Conservation (phyloP, 495 filamentous ascomycete species). For the Tuber borchii region DNA sequence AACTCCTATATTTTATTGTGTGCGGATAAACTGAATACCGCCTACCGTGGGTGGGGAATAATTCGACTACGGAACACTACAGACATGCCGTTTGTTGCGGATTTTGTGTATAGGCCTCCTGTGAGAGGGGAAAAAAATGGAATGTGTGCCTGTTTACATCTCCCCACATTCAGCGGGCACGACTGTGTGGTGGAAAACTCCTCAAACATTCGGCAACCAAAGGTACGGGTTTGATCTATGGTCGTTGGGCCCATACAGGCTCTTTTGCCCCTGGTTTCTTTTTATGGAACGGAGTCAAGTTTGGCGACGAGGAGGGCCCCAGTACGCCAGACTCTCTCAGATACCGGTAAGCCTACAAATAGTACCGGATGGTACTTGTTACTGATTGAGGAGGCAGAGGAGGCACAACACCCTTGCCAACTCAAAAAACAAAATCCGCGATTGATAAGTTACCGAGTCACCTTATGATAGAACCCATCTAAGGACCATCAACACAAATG, state of each 20-base stretch:
- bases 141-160: slow-evolving; percentile 10
- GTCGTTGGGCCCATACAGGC: slow-evolving; percentile 26
- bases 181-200: background rate
- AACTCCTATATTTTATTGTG: slow-evolving; percentile 16
- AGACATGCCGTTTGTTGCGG: slow-evolving; percentile 33
- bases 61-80: slow-evolving; percentile 33
- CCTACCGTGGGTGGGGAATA: slow-evolving; percentile 23
- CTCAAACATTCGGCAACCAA: slow-evolving; percentile 19
- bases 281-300: slow-evolving; percentile 34
- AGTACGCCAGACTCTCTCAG: slow-evolving; percentile 21
- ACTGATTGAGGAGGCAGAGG: background rate
- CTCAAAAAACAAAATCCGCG: background rate
- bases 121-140: slow-evolving; percentile 19
- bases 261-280: slow-evolving; percentile 35
- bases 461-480: background rate
- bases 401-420: background rate
- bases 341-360: slow-evolving; percentile 31
- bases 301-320: slow-evolving; percentile 9
- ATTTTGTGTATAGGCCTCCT: slow-evolving; percentile 16
- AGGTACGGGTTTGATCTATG: slow-evolving; percentile 28
- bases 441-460: background rate
- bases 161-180: background rate
- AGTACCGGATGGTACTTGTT: slow-evolving; percentile 4
- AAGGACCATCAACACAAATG: background rate
- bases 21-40: slow-evolving; percentile 24